Base-by-base conservation (phyloP, 2,329 filamentous ascomycete species). In the Neofusicoccum sp. region DNA sequence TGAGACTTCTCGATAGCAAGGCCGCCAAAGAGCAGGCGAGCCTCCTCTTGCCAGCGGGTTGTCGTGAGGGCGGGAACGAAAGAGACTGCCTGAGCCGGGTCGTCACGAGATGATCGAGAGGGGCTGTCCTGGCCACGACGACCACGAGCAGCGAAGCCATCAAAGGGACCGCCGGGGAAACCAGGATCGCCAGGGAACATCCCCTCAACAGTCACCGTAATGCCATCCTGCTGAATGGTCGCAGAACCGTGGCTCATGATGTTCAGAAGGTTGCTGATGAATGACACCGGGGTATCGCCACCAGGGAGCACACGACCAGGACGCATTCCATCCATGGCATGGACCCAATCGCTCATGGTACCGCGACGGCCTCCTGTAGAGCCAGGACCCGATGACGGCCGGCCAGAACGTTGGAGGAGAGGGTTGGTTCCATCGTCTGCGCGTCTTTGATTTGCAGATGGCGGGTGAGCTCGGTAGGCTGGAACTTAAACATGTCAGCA, bases 391-490 rank as follows among this genome's bases (percentile, higher is more conserved):
- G 67, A 61, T 24, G 67, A 62, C 4, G 70, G 64, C 24, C 73
- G 71, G 62, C 76, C 78, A 47, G 75, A 74, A 60, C 90, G 88
- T 65, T 92, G 89, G 58, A 98, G 84, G 11, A 98, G 81, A 44
- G 93, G 93, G 70, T 98, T 97, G 24, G 87, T 82, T 3, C 91
- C 92, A 71, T 97, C 93, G 65, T 96, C 91, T 34, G 84, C 82
- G 30, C 81, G 81, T 61, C 84, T 81, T 57, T 84, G 77, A 33
- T 83, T 79, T 20, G 77, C 78, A 48, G 80, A 80, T 58, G 82
- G 74, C 61, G 85, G 80, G 67, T 86, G 82, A 6, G 78, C 75
- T 63, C 80, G 76, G 65, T 84, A 79, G 75, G 79, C 73, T 26
- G 75, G 72, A 12, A 74, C 72, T 61, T 49, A 51, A 69, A 58